Percentiles rank a stretch among this genome's conserved stretches.
Conservation (phyloP, 306 rosid species). For the Cucumis sativus region DNA sequence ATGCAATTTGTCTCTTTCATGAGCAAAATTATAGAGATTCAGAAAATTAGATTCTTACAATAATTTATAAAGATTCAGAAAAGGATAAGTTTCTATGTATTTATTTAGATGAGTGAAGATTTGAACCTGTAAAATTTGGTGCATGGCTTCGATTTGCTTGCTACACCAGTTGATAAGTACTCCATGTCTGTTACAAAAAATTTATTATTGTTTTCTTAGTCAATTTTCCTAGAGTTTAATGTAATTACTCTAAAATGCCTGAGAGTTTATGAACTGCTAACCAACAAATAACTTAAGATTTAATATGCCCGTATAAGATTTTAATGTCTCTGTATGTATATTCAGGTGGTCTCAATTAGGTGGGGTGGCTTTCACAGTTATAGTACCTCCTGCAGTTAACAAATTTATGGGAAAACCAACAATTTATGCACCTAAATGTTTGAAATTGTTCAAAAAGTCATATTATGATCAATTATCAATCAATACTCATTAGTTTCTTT, state of each 20-base stretch:
- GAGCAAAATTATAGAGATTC: conserved; percentile 19
- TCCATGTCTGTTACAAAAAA: conserved; percentile 95
- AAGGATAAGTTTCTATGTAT: conserved; percentile 12
- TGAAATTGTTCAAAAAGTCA: not conserved
- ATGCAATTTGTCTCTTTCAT: conserved; percentile 6
- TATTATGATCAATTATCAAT: not conserved
- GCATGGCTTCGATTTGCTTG: conserved; percentile 99
- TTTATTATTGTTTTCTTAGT: conserved; percentile 64
- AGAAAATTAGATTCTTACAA: conserved; percentile 15
- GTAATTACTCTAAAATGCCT: not conserved
- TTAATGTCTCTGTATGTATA: not conserved
- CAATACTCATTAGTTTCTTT: not conserved
- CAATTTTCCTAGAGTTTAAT: conserved; percentile 27
- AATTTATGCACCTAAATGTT: not conserved
- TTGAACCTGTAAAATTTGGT: conserved; percentile 99
- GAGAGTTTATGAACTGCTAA: conserved; percentile 2
- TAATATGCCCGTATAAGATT: not conserved
- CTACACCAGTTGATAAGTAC: conserved; percentile 74
- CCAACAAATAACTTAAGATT: conserved; percentile 7
- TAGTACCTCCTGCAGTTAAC: not conserved
- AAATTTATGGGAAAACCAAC: not conserved
- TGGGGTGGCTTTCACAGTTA: not conserved
- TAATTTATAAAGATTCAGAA: conserved; percentile 14
- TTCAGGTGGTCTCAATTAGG: not conserved
- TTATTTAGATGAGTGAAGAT: conserved; percentile 49